phyloP scores from a whole-genome alignment of 345 rosid genomes.

The Gossypium mustelinum region DNA sequence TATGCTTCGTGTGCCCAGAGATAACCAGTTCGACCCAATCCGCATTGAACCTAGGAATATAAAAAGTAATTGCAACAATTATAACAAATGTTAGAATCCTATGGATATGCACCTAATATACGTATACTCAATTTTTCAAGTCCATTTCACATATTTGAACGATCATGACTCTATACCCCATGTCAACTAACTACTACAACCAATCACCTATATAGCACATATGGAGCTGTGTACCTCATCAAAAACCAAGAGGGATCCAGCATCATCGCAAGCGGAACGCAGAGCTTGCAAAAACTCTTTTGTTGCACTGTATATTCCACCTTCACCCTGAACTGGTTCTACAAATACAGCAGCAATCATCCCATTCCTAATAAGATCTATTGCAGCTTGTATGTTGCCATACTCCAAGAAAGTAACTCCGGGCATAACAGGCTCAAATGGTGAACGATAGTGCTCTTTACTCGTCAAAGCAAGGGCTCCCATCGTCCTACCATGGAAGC shows the following conservation, averaged over 20 bases:
- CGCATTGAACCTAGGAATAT: conserved; percentile 70
- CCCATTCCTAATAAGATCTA: conserved; percentile 43
- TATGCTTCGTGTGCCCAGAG: conserved; percentile 82
- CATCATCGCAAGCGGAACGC: conserved; percentile 73
- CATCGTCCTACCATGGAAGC: conserved; percentile 95
- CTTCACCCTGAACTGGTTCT: conserved; percentile 97
- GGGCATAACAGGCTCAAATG: conserved; percentile 98
- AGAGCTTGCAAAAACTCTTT: not conserved
- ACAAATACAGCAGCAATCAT: conserved; percentile 86
- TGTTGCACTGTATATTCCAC: conserved; percentile 75
- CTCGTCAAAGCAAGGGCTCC: conserved; percentile 94
- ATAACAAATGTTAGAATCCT: not conserved
- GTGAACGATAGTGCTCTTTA: conserved; percentile 76
- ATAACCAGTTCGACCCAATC: conserved; percentile 72
- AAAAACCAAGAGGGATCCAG: conserved; percentile 79
- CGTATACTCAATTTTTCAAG: not conserved
- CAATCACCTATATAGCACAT: not conserved
- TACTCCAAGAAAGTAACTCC: conserved; percentile 87
- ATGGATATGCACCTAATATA: not conserved
- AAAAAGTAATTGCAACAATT: not conserved
- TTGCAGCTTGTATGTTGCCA: conserved; percentile 64
- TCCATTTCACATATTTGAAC: too few species aligned
- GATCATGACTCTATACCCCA: too few species aligned
- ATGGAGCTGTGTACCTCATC: conserved; percentile 39
- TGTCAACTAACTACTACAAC: too few species aligned